A percentile compares a stretch with the other conserved stretches of the same genome.
Conservation (phyloP, 2,329 filamentous ascomycete genomes). For the Aciculosporium take region DNA sequence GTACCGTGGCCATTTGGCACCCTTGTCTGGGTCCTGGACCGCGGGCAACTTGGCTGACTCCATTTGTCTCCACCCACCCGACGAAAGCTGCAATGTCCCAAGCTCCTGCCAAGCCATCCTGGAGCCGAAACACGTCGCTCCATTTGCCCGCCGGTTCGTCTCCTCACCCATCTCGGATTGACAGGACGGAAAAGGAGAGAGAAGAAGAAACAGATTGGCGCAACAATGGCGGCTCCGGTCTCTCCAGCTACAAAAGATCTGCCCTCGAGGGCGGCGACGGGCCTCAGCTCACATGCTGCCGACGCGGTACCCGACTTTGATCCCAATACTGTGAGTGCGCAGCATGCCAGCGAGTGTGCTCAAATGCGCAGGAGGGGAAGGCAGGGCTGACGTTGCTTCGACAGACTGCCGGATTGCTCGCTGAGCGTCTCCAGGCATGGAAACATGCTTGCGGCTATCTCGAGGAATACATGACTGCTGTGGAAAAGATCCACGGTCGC, state of each 20-base stretch:
- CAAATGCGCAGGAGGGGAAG: not conserved
- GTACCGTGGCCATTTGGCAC: no score
- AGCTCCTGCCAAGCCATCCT: no score
- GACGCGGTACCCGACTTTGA: slow-evolving; percentile 45
- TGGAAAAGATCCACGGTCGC: slow-evolving; percentile 72
- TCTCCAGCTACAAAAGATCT: slow-evolving; percentile 20
- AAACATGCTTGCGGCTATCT: slow-evolving; percentile 87
- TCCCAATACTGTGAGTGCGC: slow-evolving; percentile 37
- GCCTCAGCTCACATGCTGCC: slow-evolving; percentile 33
- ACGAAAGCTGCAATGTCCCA: not conserved
- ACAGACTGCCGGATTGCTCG: slow-evolving; percentile 64
- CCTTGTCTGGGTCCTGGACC: no score
- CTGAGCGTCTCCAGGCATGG: slow-evolving; percentile 84
- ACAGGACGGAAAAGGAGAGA: no score
- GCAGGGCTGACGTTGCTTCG: not conserved
- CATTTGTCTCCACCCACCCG: no score
- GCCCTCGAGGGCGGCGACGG: slow-evolving; percentile 34
- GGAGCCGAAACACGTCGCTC: no score
- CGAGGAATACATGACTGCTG: slow-evolving; percentile 74
- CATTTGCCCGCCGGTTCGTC: not conserved
- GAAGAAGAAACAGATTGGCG: no score
- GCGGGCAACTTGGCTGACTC: no score
- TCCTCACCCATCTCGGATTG: no score
- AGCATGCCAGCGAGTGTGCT: no score
- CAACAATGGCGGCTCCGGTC: slow-evolving; percentile 14